Evolutionary conservation across 2,329 filamentous ascomycete species (phyloP).

Genomic region (Neurospora sp.): DNA sequence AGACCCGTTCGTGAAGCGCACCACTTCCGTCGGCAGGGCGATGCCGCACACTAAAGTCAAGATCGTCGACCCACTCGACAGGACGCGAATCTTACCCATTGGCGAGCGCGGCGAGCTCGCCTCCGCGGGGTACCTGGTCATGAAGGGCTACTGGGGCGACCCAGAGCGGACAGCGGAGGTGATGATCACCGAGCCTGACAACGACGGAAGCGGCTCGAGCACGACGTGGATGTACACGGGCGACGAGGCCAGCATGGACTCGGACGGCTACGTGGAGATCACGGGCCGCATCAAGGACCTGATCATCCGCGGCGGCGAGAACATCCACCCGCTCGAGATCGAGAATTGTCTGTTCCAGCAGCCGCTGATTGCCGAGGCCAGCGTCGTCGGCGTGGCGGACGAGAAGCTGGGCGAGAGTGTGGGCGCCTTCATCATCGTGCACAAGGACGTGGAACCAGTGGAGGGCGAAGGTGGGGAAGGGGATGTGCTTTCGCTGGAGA

Average conservation of each 20-base stretch:
- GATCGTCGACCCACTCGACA: slow-evolving; percentile 62
- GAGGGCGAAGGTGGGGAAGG: slow-evolving; percentile 20
- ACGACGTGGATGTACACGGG: slow-evolving; percentile 83
- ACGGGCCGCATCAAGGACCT: slow-evolving; percentile 90
- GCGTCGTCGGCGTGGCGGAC: slow-evolving; percentile 77
- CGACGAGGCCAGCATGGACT: slow-evolving; percentile 82
- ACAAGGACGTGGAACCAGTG: slow-evolving; percentile 24
- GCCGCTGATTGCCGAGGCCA: slow-evolving; percentile 61
- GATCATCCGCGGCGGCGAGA: slow-evolving; percentile 91
- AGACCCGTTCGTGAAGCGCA: slow-evolving; percentile 65
- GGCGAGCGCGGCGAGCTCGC: slow-evolving; percentile 71
- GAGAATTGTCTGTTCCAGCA: slow-evolving; percentile 80
- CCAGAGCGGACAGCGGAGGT: slow-evolving; percentile 59
- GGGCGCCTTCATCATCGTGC: slow-evolving; percentile 66
- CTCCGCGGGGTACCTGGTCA: slow-evolving; percentile 75
- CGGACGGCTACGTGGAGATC: slow-evolving; percentile 74
- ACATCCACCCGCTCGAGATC: slow-evolving; percentile 88
- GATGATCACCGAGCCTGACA: slow-evolving; percentile 31
- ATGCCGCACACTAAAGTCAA: slow-evolving; percentile 74
- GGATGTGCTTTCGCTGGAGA: slow-evolving; percentile 2
- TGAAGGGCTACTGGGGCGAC: slow-evolving; percentile 87
- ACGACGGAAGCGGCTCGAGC: slow-evolving; percentile 29
- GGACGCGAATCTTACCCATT: slow-evolving; percentile 47
- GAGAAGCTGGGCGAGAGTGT: slow-evolving; percentile 79
- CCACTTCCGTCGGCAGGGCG: slow-evolving; percentile 65